Conservation (phyloP, 2,329 filamentous ascomycete genomes). For the Diplocarpon rosae region DNA sequence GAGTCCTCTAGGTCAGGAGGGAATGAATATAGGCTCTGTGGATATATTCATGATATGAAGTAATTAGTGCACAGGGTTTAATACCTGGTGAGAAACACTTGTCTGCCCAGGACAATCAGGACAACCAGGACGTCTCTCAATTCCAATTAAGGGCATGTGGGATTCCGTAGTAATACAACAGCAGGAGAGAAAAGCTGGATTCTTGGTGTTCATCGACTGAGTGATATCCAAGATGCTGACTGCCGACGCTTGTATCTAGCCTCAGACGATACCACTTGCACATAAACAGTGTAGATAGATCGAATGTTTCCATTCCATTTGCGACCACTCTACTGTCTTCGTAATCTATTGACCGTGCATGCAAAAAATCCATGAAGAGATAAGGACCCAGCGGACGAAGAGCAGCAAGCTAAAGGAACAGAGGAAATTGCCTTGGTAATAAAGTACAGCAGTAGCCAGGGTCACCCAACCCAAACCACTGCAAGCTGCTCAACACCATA, state of each 20-base stretch:
- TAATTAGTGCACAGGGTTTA: no score
- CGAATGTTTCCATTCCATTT: slow-evolving; percentile 12
- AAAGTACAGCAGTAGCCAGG: slow-evolving; percentile 28
- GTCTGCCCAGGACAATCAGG: no score
- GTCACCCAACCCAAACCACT: slow-evolving; percentile 19
- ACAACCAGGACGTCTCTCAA: no score
- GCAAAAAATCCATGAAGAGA: slow-evolving; percentile 12
- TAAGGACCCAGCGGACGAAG: slow-evolving; percentile 19
- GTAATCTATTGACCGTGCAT: slow-evolving; percentile 12
- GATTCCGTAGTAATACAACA: no score
- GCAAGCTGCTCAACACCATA: slow-evolving; percentile 29
- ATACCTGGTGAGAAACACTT: no score
- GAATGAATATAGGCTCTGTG: no score
- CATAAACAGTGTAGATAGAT: not conserved
- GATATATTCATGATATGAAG: no score
- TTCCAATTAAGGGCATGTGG: no score
- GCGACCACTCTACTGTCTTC: slow-evolving; percentile 5
- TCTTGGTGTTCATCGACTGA: not conserved
- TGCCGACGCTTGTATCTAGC: no score
- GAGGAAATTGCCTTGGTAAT: slow-evolving; percentile 29
- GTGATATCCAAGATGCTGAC: no score
- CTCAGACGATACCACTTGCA: not conserved
- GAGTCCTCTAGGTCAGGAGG: no score
- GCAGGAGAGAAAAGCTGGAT: not conserved
- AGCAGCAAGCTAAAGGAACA: slow-evolving; percentile 23